Evolutionary conservation across 306 rosid genomes (phyloP).

Genomic region (Acacia crassicarpa): DNA sequence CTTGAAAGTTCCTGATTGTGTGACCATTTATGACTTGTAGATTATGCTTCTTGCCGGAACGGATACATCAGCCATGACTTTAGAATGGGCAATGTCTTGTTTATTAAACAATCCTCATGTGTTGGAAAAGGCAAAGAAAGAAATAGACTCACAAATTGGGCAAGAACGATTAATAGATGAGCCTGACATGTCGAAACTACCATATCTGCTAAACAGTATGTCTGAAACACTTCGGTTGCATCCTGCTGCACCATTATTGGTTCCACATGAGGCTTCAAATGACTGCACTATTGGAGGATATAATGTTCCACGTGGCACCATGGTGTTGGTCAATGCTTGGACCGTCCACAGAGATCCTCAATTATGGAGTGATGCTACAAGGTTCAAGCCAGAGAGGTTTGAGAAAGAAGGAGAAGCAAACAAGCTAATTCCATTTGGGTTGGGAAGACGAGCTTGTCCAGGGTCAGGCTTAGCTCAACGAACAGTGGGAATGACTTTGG

Average conservation of each 20-base stretch:
- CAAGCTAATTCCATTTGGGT: not conserved
- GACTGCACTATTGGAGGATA: not conserved
- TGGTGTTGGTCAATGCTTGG: not conserved
- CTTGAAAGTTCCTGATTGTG: too few relatives aligned
- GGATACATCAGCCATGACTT: slow-evolving; percentile 45
- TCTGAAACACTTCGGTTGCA: not conserved
- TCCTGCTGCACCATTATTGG: not conserved
- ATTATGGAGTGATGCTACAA: not conserved
- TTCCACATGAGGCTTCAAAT: not conserved
- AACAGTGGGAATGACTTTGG: not conserved
- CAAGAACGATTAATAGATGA: slow-evolving; percentile 41
- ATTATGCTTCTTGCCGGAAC: slow-evolving; percentile 45
- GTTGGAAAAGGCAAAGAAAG: slow-evolving; percentile 44
- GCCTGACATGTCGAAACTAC: slow-evolving; percentile 40
- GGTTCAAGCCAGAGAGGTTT: not conserved
- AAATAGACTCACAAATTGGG: slow-evolving; percentile 36
- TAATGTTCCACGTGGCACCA: not conserved
- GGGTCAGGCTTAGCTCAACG: not conserved
- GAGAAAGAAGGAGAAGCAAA: not conserved
- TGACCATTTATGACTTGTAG: slow-evolving; percentile 6
- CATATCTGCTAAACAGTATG: slow-evolving; percentile 25
- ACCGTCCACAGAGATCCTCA: not conserved
- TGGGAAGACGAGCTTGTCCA: not conserved
- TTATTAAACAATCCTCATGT: slow-evolving; percentile 43
- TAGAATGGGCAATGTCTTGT: slow-evolving; percentile 64